Percentiles rank a stretch among this genome's conserved stretches.
Evolutionary conservation across 1,284 basidiomycete species (phyloP).

Genomic region (Trametes versicolor): DNA sequence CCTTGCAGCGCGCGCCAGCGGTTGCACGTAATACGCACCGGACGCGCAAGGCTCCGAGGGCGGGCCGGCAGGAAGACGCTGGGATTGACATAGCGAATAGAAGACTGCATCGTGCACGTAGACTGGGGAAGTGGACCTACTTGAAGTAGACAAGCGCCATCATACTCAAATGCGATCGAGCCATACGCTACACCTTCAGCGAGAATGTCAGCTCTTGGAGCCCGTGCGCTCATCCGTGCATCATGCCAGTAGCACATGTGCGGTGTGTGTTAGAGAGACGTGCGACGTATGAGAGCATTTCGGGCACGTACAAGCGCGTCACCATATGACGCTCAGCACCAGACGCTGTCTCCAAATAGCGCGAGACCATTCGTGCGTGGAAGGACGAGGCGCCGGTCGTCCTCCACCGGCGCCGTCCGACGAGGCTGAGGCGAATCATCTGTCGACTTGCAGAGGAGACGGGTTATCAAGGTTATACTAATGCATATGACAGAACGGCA

Average conservation of each 20-base stretch:
- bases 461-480: constrained; percentile 23
- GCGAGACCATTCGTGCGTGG: constrained; percentile 20
- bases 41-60: constrained; percentile 15
- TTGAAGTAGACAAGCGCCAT: constrained; percentile 4
- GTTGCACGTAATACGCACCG: constrained; percentile 9
- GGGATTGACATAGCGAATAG: constrained; percentile 17
- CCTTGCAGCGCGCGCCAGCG: neutral
- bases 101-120: constrained; percentile 13
- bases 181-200: constrained; percentile 7
- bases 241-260: neutral
- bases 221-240: neutral
- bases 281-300: constrained; percentile 7
- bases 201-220: neutral
- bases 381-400: constrained; percentile 13
- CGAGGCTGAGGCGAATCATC: constrained; percentile 1
- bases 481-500: constrained; percentile 18
- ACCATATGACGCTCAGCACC: constrained; percentile 10
- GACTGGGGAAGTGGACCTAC: constrained; percentile 18
- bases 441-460: constrained; percentile 9
- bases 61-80: constrained; percentile 10
- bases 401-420: constrained; percentile 7
- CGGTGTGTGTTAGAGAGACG: constrained; percentile 2
- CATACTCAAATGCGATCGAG: constrained; percentile 3
- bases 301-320: constrained; percentile 22
- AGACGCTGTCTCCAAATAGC: neutral